Evolutionary conservation across 768 basidiomycete species (phyloP), one percentile per base, ranked within the genome.

Genomic region (Lentinula raphanica): DNA sequence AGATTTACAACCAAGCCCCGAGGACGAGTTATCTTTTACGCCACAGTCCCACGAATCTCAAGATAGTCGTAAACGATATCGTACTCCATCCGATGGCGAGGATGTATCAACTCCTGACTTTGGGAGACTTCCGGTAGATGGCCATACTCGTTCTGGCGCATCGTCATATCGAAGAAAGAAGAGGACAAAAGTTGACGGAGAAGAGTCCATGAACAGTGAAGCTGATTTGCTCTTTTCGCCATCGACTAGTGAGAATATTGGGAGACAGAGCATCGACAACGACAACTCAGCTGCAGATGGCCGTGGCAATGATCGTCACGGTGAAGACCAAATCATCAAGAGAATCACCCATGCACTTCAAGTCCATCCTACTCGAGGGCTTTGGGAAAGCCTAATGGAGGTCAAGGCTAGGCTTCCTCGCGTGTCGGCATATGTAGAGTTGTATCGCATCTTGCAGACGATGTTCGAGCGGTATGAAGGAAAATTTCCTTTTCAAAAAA

Each of bases 401-500:
- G 72, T 73, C 5, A 75, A 72, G 55, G 76, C 71, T 8, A 69
- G 60, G 36, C 73, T 69, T n/a, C 74, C 73, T 35, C 71, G 73
- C 11, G 71, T 76, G 9, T 68, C 71, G 8, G 77, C 76, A 40
- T 67, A 81, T 31, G 55, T 83, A 56, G 70, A 72, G 38, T 79
- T 81, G 63, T 88, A 83, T 60, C 65, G 65, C 15, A 79, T 84
- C 63, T 76, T 87, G 40, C 76, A 83, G 60, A 66, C 74, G 31
- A 74, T 79, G 67, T 67, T 81, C 29, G 76, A 81, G 50, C 71
- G 74, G 49, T 79, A 74, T 63, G 73, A 70, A 6, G 81, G 79
- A 54, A 65, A 56, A 54, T 74, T 80, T 5, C 80, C 83, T 0
- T 70, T 74, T 21, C 73, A 63, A 46, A 65, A 35, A 8, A 58